phyloP scores from a whole-genome alignment of 2,329 filamentous ascomycete species.

The Aureobasidium leucospermi region DNA sequence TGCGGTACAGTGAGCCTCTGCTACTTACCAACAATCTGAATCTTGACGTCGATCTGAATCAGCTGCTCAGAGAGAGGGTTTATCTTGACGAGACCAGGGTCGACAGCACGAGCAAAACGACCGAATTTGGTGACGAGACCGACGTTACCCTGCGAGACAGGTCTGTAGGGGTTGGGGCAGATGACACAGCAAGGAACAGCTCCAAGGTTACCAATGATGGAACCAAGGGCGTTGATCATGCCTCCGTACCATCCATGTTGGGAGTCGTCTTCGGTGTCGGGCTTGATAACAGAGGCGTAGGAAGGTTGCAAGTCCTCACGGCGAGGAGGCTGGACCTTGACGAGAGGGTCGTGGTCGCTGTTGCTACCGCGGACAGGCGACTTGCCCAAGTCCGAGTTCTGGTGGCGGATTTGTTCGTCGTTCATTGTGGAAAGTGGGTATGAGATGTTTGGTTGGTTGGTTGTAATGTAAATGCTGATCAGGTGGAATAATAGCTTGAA shows the following conservation, averaged over 20 bases:
- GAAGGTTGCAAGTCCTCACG: conserved; percentile 77
- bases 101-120: conserved; percentile 87
- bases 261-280: conserved; percentile 57
- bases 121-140: conserved; percentile 95
- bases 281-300: conserved; percentile 62
- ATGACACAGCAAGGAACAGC: conserved; percentile 85
- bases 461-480: background rate
- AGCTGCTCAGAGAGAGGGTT: conserved; percentile 89
- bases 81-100: conserved; percentile 94
- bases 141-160: conserved; percentile 85
- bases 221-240: conserved; percentile 75
- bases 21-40: conserved; percentile 72
- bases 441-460: background rate
- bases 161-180: conserved; percentile 95
- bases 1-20: background rate
- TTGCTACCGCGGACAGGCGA: conserved; percentile 15
- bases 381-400: conserved; percentile 26
- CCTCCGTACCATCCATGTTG: conserved; percentile 81
- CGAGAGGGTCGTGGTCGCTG: conserved; percentile 19
- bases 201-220: conserved; percentile 67
- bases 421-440: background rate
- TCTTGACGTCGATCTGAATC: conserved; percentile 95
- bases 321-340: conserved; percentile 68
- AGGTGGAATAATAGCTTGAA: background rate
- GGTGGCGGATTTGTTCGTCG: conserved; percentile 18